phyloP scores from a whole-genome alignment of 1,139 yeast species.

The Diutina catenulata region DNA sequence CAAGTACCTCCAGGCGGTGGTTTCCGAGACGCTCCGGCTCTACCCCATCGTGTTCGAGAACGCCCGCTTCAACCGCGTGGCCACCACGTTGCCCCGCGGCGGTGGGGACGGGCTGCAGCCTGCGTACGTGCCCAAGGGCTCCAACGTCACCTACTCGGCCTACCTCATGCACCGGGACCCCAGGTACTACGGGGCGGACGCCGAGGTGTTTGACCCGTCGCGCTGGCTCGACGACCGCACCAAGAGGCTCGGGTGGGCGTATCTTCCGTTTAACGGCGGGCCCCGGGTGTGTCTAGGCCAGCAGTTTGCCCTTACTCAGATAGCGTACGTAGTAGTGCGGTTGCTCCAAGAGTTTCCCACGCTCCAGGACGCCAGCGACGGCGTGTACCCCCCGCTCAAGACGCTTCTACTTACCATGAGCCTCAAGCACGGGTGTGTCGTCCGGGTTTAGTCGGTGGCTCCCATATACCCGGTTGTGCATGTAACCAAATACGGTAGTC shows the following conservation, averaged over 20 bases:
- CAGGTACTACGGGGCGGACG: conserved; percentile 3
- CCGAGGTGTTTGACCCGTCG: neutral
- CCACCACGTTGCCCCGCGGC: conserved; percentile 3
- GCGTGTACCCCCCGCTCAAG: neutral
- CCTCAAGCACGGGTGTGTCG: conserved; percentile 1
- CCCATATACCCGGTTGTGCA: no score
- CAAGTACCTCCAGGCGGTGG: conserved; percentile 1
- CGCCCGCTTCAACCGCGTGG: neutral
- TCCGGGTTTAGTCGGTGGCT: no score
- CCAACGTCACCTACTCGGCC: neutral
- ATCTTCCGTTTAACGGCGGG: conserved; percentile 40
- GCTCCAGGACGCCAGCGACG: neutral
- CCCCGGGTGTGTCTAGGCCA: conserved; percentile 39
- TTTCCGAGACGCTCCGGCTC: neutral
- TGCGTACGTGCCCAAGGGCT: conserved; percentile 3
- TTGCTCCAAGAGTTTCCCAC: conserved; percentile 2
- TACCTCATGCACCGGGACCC: conserved; percentile 1
- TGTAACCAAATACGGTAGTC: no score
- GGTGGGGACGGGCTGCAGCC: neutral
- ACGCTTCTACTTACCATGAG: neutral
- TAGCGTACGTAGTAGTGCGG: conserved; percentile 3
- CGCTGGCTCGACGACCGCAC: neutral
- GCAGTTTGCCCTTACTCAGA: conserved; percentile 4
- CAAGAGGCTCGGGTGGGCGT: neutral
- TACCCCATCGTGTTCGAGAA: conserved; percentile 5